Conservation (phyloP, 83 land plant genomes). For the Picea mariana region DNA sequence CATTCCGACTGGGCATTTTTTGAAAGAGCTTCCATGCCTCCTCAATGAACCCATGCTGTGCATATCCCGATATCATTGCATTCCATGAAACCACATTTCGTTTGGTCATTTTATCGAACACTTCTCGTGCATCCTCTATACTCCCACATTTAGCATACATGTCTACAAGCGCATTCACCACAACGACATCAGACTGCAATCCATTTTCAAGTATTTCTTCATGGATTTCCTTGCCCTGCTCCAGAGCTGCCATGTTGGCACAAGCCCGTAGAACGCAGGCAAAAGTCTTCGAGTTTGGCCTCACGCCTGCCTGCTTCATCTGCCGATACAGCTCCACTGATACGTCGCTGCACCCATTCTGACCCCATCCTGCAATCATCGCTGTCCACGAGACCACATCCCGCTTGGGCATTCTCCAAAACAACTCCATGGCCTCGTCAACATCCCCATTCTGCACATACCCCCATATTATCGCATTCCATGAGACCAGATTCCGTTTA, state of each 20-base stretch:
- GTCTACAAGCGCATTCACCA: too few relatives aligned
- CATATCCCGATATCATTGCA: not conserved
- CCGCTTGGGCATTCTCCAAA: not conserved
- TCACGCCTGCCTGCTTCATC: constrained; percentile 7
- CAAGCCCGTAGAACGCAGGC: constrained; percentile 22
- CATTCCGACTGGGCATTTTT: too few relatives aligned
- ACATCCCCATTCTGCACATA: constrained; percentile 23
- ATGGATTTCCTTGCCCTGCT: constrained; percentile 20
- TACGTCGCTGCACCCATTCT: constrained; percentile 16
- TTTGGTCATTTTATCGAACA: not conserved
- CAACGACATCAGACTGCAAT: constrained; percentile 14
- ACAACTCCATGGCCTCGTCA: constrained; percentile 24
- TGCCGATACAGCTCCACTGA: constrained; percentile 19
- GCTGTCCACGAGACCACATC: constrained; percentile 21
- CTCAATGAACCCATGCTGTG: too few relatives aligned
- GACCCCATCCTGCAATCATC: constrained; percentile 23
- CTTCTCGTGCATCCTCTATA: constrained; percentile 6
- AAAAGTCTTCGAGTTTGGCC: constrained; percentile 24
- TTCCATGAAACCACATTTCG: not conserved
- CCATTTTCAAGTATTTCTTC: constrained; percentile 1
- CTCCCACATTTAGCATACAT: constrained; percentile 26
- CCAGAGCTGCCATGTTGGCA: constrained; percentile 11
- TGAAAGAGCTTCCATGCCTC: too few relatives aligned
- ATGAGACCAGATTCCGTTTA: constrained; percentile 37
- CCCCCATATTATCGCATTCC: constrained; percentile 43